These are phyloP conservation scores for Colletotrichum sp. DNA, from an alignment of 2,329 filamentous ascomycete genomes.

Conservation along the genomic window DNA sequence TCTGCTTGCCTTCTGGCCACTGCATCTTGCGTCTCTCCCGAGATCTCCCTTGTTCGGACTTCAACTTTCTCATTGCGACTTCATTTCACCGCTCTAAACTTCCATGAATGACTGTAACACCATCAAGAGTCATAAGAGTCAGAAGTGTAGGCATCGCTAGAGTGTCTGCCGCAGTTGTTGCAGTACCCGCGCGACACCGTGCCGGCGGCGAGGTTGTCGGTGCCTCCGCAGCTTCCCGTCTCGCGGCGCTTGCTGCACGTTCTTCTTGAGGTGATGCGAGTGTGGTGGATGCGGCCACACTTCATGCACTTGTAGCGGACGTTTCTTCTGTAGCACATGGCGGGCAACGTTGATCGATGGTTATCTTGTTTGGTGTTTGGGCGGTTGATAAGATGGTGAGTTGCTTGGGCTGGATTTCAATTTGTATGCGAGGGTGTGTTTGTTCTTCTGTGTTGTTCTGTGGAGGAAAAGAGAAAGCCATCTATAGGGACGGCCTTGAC, in stretches of 20 bases:
- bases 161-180: background rate
- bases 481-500: background rate
- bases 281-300: background rate
- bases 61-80: rapidly evolving
- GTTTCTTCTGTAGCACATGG: background rate
- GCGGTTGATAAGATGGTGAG: background rate
- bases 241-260: background rate
- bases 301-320: background rate
- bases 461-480: background rate
- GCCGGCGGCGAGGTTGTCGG: background rate
- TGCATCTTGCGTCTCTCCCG: background rate
- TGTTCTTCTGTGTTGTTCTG: background rate
- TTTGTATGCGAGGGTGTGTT: background rate
- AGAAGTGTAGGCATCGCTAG: background rate
- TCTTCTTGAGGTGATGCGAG: background rate
- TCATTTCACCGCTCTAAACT: rapidly evolving
- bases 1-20: rapidly evolving
- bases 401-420: background rate
- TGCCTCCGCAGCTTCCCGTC: background rate
- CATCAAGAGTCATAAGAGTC: background rate
- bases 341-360: background rate
- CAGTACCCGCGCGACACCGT: background rate
- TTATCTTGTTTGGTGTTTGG: background rate
- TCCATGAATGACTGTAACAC: rapidly evolving
- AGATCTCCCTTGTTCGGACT: background rate